Conservation (phyloP, 2,329 filamentous ascomycete species). For the Dendryphion nanum region DNA sequence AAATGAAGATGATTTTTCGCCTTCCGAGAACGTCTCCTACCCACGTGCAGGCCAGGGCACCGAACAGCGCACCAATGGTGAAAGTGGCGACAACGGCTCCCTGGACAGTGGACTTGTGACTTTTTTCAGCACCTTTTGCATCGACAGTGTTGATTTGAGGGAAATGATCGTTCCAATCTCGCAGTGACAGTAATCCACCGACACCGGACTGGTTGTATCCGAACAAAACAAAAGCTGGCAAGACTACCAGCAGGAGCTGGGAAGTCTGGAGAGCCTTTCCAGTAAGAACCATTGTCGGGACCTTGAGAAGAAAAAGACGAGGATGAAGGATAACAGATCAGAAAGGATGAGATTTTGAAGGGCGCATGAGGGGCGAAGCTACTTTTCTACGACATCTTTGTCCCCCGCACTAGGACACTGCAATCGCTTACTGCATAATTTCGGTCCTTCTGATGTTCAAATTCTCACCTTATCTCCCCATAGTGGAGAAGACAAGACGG, state of each 20-base stretch:
- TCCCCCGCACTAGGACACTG: too few relatives aligned
- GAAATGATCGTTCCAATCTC: constrained; percentile 45
- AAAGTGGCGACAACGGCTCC: constrained; percentile 47
- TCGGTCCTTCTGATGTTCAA: too few relatives aligned
- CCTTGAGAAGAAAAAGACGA: too few relatives aligned
- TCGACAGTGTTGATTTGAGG: constrained; percentile 51
- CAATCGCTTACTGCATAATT: too few relatives aligned
- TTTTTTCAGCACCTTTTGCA: constrained; percentile 43
- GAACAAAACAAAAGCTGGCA: constrained; percentile 48
- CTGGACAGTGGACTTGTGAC: constrained; percentile 46
- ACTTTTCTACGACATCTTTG: too few relatives aligned
- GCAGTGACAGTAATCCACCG: constrained; percentile 47
- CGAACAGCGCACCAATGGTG: constrained; percentile 48
- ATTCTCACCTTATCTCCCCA: too few relatives aligned
- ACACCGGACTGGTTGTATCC: constrained; percentile 54
- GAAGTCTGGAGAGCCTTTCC: constrained; percentile 28
- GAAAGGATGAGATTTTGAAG: too few relatives aligned
- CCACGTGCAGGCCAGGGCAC: constrained; percentile 46
- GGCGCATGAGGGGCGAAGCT: too few relatives aligned
- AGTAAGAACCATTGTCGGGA: constrained; percentile 6
- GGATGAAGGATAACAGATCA: too few relatives aligned
- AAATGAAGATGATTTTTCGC: constrained; percentile 45
- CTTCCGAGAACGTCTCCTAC: constrained; percentile 48
- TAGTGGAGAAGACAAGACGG: too few relatives aligned
- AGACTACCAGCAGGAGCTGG: constrained; percentile 39